Conservation (phyloP, 345 rosid genomes). For the Citrus sinensis region DNA sequence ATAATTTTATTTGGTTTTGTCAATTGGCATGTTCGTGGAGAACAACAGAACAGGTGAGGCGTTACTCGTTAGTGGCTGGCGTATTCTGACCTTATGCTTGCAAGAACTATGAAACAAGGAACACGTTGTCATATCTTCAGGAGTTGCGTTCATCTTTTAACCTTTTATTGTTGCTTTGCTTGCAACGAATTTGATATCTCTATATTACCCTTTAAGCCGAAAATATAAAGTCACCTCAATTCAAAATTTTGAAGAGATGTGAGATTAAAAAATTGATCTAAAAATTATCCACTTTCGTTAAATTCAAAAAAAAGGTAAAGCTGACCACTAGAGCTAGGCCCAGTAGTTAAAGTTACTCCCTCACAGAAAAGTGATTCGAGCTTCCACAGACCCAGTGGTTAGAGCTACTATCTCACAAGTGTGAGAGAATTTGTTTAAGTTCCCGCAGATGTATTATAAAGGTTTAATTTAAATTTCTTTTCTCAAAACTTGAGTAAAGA, state of each 20-base stretch:
- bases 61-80: not conserved
- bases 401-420: rapidly evolving
- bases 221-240: too few species aligned
- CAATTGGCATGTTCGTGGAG: not conserved
- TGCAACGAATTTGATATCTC: too few species aligned
- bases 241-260: too few species aligned
- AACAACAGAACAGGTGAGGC: not conserved
- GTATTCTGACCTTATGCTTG: not conserved
- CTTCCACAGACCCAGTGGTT: rapidly evolving
- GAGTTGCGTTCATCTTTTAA: too few species aligned
- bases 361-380: rapidly evolving
- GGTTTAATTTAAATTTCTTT: too few species aligned
- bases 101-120: not conserved
- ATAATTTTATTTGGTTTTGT: not conserved
- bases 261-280: too few species aligned
- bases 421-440: rapidly evolving
- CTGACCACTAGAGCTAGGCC: too few species aligned
- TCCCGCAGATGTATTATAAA: rapidly evolving
- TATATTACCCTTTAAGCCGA: too few species aligned
- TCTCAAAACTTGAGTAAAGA: rapidly evolving
- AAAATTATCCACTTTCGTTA: too few species aligned
- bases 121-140: not conserved
- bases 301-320: too few species aligned
- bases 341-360: rapidly evolving
- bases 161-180: too few species aligned